A percentile compares a stretch with the other conserved stretches of the same genome.
Conservation (phyloP, 768 basidiomycete genomes). For the Tephrocybe sp. region DNA sequence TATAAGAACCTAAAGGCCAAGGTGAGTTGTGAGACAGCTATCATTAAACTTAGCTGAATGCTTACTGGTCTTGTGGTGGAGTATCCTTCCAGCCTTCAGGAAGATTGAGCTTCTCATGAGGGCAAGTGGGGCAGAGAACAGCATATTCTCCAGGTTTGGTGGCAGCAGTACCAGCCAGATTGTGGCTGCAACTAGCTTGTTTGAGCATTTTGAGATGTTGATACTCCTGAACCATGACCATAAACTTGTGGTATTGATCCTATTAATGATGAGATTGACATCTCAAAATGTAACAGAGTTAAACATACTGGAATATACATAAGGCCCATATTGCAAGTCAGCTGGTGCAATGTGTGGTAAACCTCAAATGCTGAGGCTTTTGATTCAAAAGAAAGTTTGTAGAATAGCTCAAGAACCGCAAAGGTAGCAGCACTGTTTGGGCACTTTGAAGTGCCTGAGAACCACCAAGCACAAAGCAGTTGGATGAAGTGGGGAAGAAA, state of each 20-base stretch:
- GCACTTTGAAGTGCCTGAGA: conserved; percentile 21
- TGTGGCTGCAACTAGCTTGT: conserved; percentile 8
- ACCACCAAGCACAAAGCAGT: conserved; percentile 26
- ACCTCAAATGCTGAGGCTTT: conserved; percentile 27
- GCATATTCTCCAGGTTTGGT: no score
- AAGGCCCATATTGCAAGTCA: conserved; percentile 24
- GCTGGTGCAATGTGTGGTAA: conserved; percentile 20
- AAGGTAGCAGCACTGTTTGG: conserved; percentile 30
- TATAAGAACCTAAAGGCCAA: conserved; percentile 9
- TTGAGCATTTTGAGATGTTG: conserved; percentile 26
- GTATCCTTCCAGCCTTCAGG: no score
- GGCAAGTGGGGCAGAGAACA: no score
- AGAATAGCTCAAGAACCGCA: conserved; percentile 21
- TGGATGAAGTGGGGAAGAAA: conserved; percentile 18
- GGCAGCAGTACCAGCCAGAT: no score
- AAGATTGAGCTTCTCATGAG: no score
- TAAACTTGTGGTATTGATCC: conserved; percentile 22
- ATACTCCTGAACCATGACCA: conserved; percentile 21
- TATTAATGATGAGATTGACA: not conserved
- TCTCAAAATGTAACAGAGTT: not conserved
- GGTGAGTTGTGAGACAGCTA: no score
- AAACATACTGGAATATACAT: not conserved
- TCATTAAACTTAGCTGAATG: no score
- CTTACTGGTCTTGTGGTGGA: no score
- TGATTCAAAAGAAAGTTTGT: conserved; percentile 26